A percentile compares a stretch with the other conserved stretches of the same genome.
Evolutionary conservation across 2,329 filamentous ascomycete species (phyloP).

Genomic region (Ophioceras dolichostomum): DNA sequence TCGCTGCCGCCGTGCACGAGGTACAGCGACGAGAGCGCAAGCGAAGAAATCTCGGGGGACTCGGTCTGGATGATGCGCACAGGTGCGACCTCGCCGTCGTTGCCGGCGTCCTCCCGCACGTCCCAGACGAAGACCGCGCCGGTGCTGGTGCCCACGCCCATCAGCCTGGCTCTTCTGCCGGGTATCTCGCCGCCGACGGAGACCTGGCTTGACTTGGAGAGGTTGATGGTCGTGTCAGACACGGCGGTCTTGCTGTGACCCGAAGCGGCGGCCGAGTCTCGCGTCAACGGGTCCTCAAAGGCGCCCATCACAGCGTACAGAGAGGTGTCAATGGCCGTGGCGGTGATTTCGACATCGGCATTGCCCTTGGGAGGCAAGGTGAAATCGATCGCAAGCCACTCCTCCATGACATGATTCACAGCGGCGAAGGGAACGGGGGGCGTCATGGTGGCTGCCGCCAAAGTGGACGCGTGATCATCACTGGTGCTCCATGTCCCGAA

Average conservation of each 20-base stretch:
- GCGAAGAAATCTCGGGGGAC: slow-evolving; percentile 72
- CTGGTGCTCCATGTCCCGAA: too few relatives aligned
- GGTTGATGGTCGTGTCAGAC: too few relatives aligned
- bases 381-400: slow-evolving; percentile 55
- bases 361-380: slow-evolving; percentile 41
- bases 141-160: slow-evolving; percentile 68
- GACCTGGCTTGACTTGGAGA: too few relatives aligned
- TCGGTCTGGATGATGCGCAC: slow-evolving; percentile 80
- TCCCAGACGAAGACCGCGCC: slow-evolving; percentile 81
- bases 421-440: too few relatives aligned
- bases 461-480: too few relatives aligned
- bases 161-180: slow-evolving; percentile 68
- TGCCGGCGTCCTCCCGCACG: slow-evolving; percentile 45
- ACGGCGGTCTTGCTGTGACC: too few relatives aligned
- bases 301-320: slow-evolving; percentile 57
- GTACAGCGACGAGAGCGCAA: slow-evolving; percentile 77
- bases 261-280: too few relatives aligned
- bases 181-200: slow-evolving; percentile 50
- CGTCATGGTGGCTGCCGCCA: too few relatives aligned
- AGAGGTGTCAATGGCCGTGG: slow-evolving; percentile 63
- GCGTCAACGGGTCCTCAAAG: slow-evolving; percentile 64
- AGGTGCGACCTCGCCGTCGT: slow-evolving; percentile 50
- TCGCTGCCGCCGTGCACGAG: slow-evolving; percentile 90
- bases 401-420: slow-evolving; percentile 22
- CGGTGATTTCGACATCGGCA: slow-evolving; percentile 50